phyloP scores from a whole-genome alignment of 768 basidiomycete species.

The Panaeolus papilionaceus region DNA sequence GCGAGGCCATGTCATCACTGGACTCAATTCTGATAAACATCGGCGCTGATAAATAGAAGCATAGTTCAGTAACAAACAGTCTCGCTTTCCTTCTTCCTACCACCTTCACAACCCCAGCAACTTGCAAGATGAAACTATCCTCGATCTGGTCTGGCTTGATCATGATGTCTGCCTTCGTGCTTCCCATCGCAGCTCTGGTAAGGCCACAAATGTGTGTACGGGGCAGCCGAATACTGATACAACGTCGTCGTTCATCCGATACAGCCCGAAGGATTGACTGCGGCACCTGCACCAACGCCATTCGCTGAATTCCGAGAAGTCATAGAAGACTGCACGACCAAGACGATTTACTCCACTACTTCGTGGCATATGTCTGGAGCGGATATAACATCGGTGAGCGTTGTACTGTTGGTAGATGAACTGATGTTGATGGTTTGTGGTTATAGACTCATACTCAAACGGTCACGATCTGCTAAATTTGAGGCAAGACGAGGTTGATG shows the following conservation, averaged over 20 bases:
- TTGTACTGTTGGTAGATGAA: background rate
- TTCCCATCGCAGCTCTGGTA: constrained; percentile 6
- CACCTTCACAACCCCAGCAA: background rate
- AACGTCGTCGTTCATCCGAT: background rate
- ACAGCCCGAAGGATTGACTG: constrained; percentile 3
- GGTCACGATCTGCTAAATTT: background rate
- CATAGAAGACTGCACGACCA: constrained; percentile 3
- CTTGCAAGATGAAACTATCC: background rate
- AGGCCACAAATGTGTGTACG: background rate
- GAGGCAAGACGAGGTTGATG: background rate
- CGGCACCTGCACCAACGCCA: constrained; percentile 6
- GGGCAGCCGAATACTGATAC: background rate
- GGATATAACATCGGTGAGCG: background rate
- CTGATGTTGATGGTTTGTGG: background rate
- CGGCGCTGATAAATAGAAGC: background rate
- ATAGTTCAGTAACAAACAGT: background rate
- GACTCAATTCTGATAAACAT: constrained; percentile 11
- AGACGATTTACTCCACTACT: constrained; percentile 7
- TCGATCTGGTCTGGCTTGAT: background rate
- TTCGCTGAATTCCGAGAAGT: constrained; percentile 10
- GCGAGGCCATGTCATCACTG: background rate
- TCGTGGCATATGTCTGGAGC: constrained; percentile 5
- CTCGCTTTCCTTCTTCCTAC: background rate
- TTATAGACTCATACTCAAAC: constrained; percentile 6
- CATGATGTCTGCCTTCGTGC: background rate